Evolutionary conservation across 495 filamentous ascomycete species (phyloP), one percentile per base, ranked within the genome.

Genomic region (Cairneyella variabilis): DNA sequence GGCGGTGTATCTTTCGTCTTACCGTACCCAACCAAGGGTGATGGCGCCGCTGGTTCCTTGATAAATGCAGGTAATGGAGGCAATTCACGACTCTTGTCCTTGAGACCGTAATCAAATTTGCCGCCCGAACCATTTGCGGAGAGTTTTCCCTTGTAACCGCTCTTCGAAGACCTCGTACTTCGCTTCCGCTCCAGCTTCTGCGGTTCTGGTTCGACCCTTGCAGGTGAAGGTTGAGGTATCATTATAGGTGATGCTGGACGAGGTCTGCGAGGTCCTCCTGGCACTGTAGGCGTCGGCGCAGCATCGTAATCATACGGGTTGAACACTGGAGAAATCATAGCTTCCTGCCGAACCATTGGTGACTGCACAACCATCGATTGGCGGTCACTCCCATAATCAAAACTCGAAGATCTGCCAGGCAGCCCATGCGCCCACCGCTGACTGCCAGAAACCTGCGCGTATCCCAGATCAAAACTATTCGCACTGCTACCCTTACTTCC

Each of bases 221-320:
- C 27, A 25, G 57, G 28, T 16, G 59, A 53, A 28, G 47, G 53
- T 32, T 57, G 57, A 23, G 60, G 43, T 9, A 54, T 22, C 9
- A 57, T 32, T 20, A 57, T 51, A 17, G 63, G 59, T 17, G 58
- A 59, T n/a, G 51, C 16, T n/a, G 63, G 64, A 48, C 67, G 71
- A 30, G 26, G 23, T 45, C 62, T 58, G 21, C 88, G 78, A 46
- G 91, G 90, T 11, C 91, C 92, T 38, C 75, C 85, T 17, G 90
- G 91, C 43, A 98, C 72, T 36, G 83, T 93, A 20, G 93, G 93
- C 18, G 85, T 91, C 11, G 91, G 92, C 25, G 93, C 93, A 52
- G 91, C 88, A 61, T 96, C 90, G 65, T 85, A 80, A 50, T 82
- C 75, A 58, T 83, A 65, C 54, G 56, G 63, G 52, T 61, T 59